Percentiles rank a stretch among this genome's conserved stretches.
Conservation (phyloP, 2,329 filamentous ascomycete genomes). For the Calonectria honghensis region DNA sequence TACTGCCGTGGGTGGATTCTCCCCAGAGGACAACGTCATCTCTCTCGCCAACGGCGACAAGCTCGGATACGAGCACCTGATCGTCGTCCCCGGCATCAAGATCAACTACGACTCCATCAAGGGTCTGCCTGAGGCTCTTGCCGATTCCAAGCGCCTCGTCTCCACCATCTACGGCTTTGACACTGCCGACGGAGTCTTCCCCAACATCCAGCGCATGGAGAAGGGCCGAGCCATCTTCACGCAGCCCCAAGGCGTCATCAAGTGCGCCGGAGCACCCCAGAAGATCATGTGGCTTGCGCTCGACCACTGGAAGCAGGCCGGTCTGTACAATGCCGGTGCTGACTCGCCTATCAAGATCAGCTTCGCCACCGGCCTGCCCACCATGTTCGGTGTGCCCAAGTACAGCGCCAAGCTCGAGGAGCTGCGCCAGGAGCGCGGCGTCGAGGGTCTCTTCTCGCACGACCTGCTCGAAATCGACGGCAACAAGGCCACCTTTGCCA, state of each 20-base stretch:
- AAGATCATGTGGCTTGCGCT: conserved; percentile 78
- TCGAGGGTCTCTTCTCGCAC: conserved; percentile 76
- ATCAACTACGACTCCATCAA: conserved; percentile 71
- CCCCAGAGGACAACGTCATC: conserved; percentile 74
- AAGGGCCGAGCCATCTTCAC: conserved; percentile 75
- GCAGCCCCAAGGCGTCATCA: conserved; percentile 74
- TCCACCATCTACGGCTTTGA: conserved; percentile 77
- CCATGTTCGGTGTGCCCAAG: conserved; percentile 78
- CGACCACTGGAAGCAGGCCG: conserved; percentile 74
- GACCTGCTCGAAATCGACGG: conserved; percentile 73
- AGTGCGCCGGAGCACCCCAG: conserved; percentile 77
- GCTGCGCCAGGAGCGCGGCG: conserved; percentile 71
- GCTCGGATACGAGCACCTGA: conserved; percentile 78
- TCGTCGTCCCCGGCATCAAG: conserved; percentile 76
- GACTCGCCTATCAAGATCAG: conserved; percentile 69
- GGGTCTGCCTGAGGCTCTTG: conserved; percentile 74
- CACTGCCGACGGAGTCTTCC: conserved; percentile 71
- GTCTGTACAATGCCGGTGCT: conserved; percentile 67
- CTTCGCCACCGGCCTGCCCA: conserved; percentile 73
- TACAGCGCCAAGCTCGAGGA: conserved; percentile 73
- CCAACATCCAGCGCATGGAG: conserved; percentile 66
- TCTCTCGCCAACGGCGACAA: conserved; percentile 73
- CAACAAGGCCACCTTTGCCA: conserved; percentile 70
- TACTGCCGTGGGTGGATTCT: conserved; percentile 68
- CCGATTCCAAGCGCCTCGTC: conserved; percentile 67